Base-by-base conservation (phyloP, 129 eudicot species). In the Centrapalus pauciflorus region DNA sequence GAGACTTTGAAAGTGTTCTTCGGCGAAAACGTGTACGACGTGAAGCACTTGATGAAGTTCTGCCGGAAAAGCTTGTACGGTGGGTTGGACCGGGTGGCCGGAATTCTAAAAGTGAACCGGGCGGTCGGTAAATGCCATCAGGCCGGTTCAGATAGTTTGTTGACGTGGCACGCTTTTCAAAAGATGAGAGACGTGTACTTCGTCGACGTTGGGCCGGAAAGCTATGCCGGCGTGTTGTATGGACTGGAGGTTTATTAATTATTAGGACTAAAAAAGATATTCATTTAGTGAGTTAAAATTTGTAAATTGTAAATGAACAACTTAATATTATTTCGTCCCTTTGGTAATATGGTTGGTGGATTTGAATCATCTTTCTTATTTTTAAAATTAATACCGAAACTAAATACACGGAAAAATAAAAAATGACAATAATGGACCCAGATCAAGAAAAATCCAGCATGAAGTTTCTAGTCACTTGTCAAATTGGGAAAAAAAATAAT, bases 91-190 rank as follows among this genome's bases (percentile, higher is more conserved):
- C 81, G 84, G 72, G 84, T 84, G 49, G 84, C 90, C 5, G 12
- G 35, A 14, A 38, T 78, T 25, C 63, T 84, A 2, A 50, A 78
- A 3, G 87, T 81, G 84, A 26, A 71, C 55, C 84, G 90, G 77
- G 90, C 49, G 12, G 87, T 68, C 4, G 90, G 90, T 25, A 81
- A 81, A 66, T 77, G n/a, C n/a, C n/a, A n/a, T n/a, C n/a, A n/a
- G n/a, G n/a, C n/a, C n/a, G n/a, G n/a, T n/a, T n/a, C n/a, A 25
- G 91, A 85, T 66, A 81, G 91, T 38, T 69, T 85, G 84, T 67
- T 85, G 76, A 85, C 91, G 52, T 81, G 87, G 87, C 91, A 85
- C 14, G 80, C 84, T 0, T 85, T 85, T 58, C 61, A 55, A 6
- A 55, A 55, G 34, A 55, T 55, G 30, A 55, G 61, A 25, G 61